phyloP scores from a whole-genome alignment of 2,329 filamentous ascomycete species.

The Penicillium sp. region DNA sequence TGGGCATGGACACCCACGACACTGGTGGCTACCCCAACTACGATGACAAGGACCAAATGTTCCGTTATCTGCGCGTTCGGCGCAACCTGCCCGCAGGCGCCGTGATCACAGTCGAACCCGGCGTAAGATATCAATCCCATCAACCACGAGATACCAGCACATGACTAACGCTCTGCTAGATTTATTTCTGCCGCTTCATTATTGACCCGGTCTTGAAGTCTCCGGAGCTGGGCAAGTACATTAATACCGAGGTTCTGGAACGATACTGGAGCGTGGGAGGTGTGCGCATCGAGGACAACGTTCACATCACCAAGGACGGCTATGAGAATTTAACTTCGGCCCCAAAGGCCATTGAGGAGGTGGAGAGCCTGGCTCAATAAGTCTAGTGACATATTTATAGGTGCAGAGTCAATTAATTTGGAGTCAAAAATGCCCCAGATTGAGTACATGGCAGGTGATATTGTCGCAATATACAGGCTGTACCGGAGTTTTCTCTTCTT shows the following conservation, averaged over 20 bases:
- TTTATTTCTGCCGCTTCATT: slow-evolving; percentile 89
- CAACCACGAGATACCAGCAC: background rate
- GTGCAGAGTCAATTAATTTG: background rate
- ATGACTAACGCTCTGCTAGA: slow-evolving; percentile 38
- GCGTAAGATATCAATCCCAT: slow-evolving; percentile 51
- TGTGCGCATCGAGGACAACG: slow-evolving; percentile 86
- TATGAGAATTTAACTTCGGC: slow-evolving; percentile 78
- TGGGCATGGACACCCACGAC: slow-evolving; percentile 91
- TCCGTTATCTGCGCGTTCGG: slow-evolving; percentile 77
- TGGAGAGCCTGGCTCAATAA: slow-evolving; percentile 47
- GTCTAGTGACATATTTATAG: background rate
- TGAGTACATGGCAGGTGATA: background rate
- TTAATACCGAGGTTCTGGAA: slow-evolving; percentile 66
- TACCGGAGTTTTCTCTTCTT: background rate
- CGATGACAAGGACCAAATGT: slow-evolving; percentile 73
- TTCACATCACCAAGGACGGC: slow-evolving; percentile 71
- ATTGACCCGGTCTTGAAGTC: slow-evolving; percentile 73
- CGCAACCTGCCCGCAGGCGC: slow-evolving; percentile 68
- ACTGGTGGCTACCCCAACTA: slow-evolving; percentile 74
- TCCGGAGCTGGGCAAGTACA: slow-evolving; percentile 67
- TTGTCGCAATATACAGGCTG: background rate
- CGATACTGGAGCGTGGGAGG: slow-evolving; percentile 86
- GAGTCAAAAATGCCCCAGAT: background rate
- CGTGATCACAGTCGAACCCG: slow-evolving; percentile 92
- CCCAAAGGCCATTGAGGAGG: slow-evolving; percentile 65